Base-by-base conservation (phyloP, 2,329 filamentous ascomycete genomes). In the Chaetothyriales sp. region DNA sequence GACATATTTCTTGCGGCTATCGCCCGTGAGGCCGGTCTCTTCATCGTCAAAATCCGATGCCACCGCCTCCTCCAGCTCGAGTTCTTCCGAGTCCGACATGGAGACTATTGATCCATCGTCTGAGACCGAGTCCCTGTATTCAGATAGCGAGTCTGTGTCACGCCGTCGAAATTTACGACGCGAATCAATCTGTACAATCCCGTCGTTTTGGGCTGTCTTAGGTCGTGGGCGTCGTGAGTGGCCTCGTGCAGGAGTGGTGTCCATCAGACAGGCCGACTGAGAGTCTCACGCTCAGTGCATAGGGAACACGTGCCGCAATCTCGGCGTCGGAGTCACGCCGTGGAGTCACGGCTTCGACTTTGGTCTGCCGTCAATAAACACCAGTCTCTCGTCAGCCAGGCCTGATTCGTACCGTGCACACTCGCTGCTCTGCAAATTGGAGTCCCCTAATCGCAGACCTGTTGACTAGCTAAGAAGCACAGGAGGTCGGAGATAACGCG, bases 21-120 rank as follows among this genome's bases (percentile, higher is more conserved):
- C 78, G 55, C 77, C 76, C 40, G 87, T 94, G 60, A 95, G 73
- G 1, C 89, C 89, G 1, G 86, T 86, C 74, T 95, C 89, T 70
- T 94, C 89, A 64, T 95, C 89, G 58, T 86, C 84, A 57, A 88
- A 83, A 59, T 87, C 84, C 25, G 81, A 82, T 50, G 80, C 76
- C 58, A 80, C 69, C 56, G 75, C 69, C 60, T 76, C 73, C 61
- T 76, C 73, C 61, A 79, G 65, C 64, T 82, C 78, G 61, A 78
- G 73, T 59, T 81, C 78, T 50, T 75, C 73, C 57, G 70, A 69
- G 53, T 71, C 70, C 15, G 68, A 67, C 53, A 67, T 65, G 8
- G 68, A 68, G 4, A 69, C 71, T n/a, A 52, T 52, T 51, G 58
- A 50, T 43, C 56, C 60, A 59, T 61, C 60, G 46, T 57, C 55